These are phyloP conservation scores for Penicillium sp. DNA, from an alignment of 2,329 filamentous ascomycete genomes.

Conservation along the genomic window DNA sequence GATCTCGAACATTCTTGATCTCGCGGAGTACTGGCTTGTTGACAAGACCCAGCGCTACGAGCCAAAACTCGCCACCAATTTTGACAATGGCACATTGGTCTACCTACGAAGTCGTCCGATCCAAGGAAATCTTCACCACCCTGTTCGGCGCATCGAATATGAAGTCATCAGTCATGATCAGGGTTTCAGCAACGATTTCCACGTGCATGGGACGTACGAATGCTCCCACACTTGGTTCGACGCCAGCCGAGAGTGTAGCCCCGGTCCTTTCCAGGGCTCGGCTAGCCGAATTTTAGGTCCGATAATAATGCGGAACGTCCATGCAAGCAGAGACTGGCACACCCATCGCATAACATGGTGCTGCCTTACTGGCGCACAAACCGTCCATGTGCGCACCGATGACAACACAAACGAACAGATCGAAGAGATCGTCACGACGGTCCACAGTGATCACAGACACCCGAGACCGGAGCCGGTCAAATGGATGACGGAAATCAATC, in stretches of 20 bases:
- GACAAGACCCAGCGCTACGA: not conserved
- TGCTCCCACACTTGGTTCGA: constrained; percentile 4
- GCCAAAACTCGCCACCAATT: not conserved
- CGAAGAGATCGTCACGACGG: not conserved
- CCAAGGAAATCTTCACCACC: not conserved
- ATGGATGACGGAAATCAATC: constrained; percentile 2
- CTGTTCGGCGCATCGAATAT: not conserved
- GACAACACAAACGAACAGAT: not conserved
- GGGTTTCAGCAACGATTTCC: not conserved
- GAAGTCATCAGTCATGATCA: constrained; percentile 3
- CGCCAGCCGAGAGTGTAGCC: not conserved
- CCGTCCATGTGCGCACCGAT: not conserved
- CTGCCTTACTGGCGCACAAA: not conserved
- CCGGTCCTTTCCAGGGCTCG: not conserved
- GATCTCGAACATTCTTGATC: not conserved
- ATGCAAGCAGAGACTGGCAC: not conserved
- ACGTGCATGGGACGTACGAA: not conserved
- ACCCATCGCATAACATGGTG: constrained; percentile 1
- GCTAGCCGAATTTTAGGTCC: not conserved
- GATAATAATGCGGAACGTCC: not conserved
- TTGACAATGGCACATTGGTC: not conserved
- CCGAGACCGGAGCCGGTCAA: constrained; percentile 1
- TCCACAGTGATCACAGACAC: not conserved
- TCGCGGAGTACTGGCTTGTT: constrained; percentile 1
- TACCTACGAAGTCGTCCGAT: constrained; percentile 1